These are phyloP conservation scores for Arthrobotrys entomopaga DNA, from an alignment of 2,329 filamentous ascomycete genomes.

Conservation along the genomic window DNA sequence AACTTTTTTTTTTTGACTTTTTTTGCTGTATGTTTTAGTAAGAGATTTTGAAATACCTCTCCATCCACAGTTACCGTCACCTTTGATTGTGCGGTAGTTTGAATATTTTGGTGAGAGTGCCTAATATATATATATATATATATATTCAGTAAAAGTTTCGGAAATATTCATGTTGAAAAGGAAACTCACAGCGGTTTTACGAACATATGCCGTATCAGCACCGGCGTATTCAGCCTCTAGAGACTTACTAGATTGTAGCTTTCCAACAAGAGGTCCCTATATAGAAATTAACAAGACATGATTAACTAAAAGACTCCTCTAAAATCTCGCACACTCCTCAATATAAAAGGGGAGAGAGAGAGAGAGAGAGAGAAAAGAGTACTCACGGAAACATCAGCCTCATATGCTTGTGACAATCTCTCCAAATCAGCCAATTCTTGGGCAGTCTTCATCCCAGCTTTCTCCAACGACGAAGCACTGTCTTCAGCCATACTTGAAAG, in stretches of 20 bases:
- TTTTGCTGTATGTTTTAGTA: constrained; percentile 56
- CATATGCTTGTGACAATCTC: constrained; percentile 57
- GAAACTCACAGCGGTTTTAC: constrained; percentile 81
- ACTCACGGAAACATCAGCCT: constrained; percentile 56
- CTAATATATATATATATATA: constrained; percentile 68
- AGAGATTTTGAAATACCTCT: constrained; percentile 75
- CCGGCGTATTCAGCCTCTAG: constrained; percentile 88
- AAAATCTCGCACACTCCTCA: not conserved
- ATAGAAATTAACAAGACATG: not conserved
- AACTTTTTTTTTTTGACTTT: too few species aligned
- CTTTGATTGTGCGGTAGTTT: constrained; percentile 85
- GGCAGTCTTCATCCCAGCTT: constrained; percentile 43
- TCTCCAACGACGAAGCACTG: constrained; percentile 19
- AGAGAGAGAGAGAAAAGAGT: too few species aligned
- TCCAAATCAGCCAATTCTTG: constrained; percentile 56
- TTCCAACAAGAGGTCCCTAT: constrained; percentile 84
- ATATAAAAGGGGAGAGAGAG: too few species aligned
- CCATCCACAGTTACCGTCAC: constrained; percentile 97
- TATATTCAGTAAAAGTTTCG: constrained; percentile 1
- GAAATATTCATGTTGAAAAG: constrained; percentile 23
- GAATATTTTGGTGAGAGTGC: constrained; percentile 83
- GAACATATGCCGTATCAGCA: constrained; percentile 83
- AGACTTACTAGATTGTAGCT: constrained; percentile 77
- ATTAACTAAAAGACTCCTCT: too few species aligned
- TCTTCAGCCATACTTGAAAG: constrained; percentile 33